A percentile compares a stretch with the other conserved stretches of the same genome.
These are phyloP conservation scores for Cyberlindnera petersonii DNA, from an alignment of 805 yeast species.

Conservation along the genomic window DNA sequence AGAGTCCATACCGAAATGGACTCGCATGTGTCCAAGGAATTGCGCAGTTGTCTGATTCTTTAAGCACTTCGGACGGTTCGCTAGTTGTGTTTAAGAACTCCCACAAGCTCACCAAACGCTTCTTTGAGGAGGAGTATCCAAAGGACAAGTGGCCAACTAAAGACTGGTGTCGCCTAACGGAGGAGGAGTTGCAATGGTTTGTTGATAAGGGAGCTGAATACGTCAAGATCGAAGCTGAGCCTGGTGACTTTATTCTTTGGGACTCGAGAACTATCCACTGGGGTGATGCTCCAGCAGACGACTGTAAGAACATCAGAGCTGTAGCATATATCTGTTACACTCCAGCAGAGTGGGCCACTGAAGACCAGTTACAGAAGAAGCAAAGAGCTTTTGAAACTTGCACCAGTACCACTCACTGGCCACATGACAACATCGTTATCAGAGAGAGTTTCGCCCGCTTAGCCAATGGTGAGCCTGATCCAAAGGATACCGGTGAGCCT, in stretches of 20 bases:
- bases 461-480: slow-evolving; percentile 24
- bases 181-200: slow-evolving; percentile 29
- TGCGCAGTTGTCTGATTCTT: slow-evolving; percentile 26
- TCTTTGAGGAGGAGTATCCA: slow-evolving; percentile 23
- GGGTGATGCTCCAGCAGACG: slow-evolving; percentile 29
- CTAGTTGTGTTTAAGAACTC: slow-evolving; percentile 30
- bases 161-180: slow-evolving; percentile 22
- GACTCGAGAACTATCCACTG: slow-evolving; percentile 33
- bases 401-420: slow-evolving; percentile 32
- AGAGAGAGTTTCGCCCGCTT: slow-evolving; percentile 16
- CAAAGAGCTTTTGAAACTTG: slow-evolving; percentile 25
- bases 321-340: slow-evolving; percentile 30
- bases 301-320: slow-evolving; percentile 28
- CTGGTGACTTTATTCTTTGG: slow-evolving; percentile 35
- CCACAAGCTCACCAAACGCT: slow-evolving; percentile 24
- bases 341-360: slow-evolving; percentile 33
- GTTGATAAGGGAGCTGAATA: slow-evolving; percentile 27
- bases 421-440: slow-evolving; percentile 27
- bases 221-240: slow-evolving; percentile 29
- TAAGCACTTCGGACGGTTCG: slow-evolving; percentile 32
- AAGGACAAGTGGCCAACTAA: slow-evolving; percentile 22
- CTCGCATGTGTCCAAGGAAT: slow-evolving; percentile 34
- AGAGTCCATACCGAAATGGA: slow-evolving; percentile 30
- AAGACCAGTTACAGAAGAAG: slow-evolving; percentile 23
- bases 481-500: slow-evolving; percentile 27